Conservation (phyloP, 176 grass and related monocot genomes). For the Puya raimondii region DNA sequence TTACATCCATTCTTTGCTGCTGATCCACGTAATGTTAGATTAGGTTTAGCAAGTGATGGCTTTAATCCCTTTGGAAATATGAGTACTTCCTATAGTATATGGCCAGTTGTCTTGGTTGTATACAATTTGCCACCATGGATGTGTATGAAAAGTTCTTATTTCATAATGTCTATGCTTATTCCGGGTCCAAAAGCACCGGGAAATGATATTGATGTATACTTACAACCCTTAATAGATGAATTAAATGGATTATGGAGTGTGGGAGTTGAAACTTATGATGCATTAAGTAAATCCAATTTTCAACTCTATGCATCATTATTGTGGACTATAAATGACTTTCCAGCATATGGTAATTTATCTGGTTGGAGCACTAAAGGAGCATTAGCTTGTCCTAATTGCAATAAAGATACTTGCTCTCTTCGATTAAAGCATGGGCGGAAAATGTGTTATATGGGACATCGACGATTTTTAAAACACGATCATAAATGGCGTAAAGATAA, state of each 20-base stretch:
- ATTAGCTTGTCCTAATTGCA: background rate
- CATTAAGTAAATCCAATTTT: background rate
- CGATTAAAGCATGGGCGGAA: background rate
- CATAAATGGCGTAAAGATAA: background rate
- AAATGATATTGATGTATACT: background rate
- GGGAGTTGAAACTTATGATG: background rate
- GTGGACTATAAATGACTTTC: background rate
- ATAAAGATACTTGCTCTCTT: background rate
- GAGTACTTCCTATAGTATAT: too few species aligned
- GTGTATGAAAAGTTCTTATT: constrained; percentile 5
- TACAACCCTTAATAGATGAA: background rate
- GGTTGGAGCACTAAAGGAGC: too few species aligned
- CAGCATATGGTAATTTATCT: background rate
- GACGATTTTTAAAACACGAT: background rate
- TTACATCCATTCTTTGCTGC: background rate
- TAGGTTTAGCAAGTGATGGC: too few species aligned
- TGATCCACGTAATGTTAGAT: background rate
- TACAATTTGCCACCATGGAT: too few species aligned
- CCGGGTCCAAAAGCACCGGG: background rate
- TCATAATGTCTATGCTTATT: constrained; percentile 6
- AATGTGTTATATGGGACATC: constrained; percentile 6
- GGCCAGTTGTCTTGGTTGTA: too few species aligned
- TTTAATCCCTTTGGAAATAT: too few species aligned
- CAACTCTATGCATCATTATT: background rate
- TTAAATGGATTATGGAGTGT: background rate